phyloP scores from a whole-genome alignment of 371 early-diverging fungal genomes.

The Mucor plumbeus region DNA sequence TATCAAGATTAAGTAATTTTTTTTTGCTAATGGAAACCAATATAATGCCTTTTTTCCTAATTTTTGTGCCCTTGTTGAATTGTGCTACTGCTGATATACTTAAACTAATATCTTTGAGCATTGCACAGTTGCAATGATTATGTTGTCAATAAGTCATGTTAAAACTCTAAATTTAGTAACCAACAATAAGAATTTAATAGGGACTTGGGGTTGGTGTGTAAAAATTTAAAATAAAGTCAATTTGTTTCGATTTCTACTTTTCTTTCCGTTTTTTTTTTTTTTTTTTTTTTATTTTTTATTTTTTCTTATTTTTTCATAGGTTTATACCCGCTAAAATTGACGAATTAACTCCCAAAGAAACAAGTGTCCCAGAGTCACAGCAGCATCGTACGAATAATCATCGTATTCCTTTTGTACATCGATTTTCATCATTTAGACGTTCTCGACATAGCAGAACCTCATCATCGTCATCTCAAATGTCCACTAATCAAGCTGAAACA shows the following conservation, averaged over 20 bases:
- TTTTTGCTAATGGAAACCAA: too few species aligned
- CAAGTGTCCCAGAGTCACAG: background rate
- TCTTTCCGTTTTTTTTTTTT: background rate
- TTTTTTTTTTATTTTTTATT: background rate
- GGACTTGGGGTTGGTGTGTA: background rate
- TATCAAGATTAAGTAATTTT: background rate
- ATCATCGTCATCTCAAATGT: conserved; percentile 4
- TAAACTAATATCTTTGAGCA: background rate
- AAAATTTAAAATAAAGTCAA: conserved; percentile 6
- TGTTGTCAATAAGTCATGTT: background rate
- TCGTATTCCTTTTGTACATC: conserved; percentile 30
- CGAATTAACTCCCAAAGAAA: background rate
- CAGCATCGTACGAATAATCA: conserved; percentile 16
- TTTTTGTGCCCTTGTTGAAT: too few species aligned
- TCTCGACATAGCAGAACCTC: conserved; percentile 15
- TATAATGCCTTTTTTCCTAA: too few species aligned
- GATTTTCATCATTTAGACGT: conserved; percentile 25
- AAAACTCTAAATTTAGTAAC: conserved; percentile 10
- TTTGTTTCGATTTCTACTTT: background rate
- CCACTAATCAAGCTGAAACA: conserved; percentile 8
- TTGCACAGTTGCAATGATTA: background rate
- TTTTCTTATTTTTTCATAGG: background rate
- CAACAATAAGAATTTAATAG: conserved; percentile 3
- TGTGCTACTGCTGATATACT: background rate
- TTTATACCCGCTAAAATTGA: conserved; percentile 11